Evolutionary conservation across 352 stramenopile species (phyloP).

Genomic region (Globisporangium spinosum): DNA sequence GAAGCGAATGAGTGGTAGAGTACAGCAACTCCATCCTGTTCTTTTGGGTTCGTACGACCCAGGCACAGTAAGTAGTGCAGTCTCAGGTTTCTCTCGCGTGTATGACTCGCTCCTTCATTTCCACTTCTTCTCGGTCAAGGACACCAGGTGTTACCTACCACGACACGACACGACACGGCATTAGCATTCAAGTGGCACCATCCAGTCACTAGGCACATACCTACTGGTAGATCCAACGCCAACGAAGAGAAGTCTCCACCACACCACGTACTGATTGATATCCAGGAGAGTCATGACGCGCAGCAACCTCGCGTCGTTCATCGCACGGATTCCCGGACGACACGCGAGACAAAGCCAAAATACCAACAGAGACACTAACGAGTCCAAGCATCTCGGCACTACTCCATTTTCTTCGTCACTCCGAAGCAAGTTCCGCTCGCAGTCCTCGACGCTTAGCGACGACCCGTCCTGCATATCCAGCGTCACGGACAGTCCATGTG

Average conservation of each 20-base stretch:
- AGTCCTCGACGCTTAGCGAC: conserved; percentile 1
- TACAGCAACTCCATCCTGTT: neutral
- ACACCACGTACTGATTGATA: neutral
- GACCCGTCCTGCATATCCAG: conserved; percentile 25
- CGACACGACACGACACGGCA: neutral
- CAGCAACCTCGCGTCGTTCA: neutral
- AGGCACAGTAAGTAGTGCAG: neutral
- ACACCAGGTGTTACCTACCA: neutral
- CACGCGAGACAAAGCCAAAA: neutral
- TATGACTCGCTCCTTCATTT: neutral
- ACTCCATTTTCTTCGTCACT: neutral
- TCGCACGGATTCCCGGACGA: neutral
- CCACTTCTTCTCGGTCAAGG: neutral
- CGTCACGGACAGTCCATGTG: conserved; percentile 28
- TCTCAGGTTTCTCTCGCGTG: neutral
- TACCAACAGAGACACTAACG: neutral
- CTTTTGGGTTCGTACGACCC: neutral
- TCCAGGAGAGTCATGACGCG: neutral
- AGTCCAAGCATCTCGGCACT: neutral
- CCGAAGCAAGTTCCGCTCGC: neutral
- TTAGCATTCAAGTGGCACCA: neutral
- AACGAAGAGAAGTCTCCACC: neutral
- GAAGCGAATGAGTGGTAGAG: neutral
- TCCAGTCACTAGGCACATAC: neutral
- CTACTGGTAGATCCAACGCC: neutral